Percentiles rank a stretch among this genome's conserved stretches.
Evolutionary conservation across 1,139 yeast species (phyloP).

Genomic region (Yamadazyma diospyri): DNA sequence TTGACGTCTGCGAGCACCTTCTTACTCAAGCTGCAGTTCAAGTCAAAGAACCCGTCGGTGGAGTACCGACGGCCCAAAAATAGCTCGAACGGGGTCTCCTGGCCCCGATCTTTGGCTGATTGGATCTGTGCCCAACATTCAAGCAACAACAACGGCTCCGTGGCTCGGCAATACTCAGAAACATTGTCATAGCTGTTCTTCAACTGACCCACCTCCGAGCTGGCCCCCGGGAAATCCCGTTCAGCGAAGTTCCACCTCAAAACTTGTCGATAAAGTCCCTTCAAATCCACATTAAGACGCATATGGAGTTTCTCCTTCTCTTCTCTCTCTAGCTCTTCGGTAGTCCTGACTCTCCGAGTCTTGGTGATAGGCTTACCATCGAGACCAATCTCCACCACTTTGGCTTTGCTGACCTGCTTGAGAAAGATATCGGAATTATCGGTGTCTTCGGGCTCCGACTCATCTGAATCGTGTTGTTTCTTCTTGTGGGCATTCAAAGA

Average conservation of each 20-base stretch:
- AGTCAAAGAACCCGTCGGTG: slow-evolving; percentile 85
- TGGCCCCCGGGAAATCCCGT: slow-evolving; percentile 56
- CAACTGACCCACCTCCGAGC: slow-evolving; percentile 30
- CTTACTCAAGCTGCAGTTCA: slow-evolving; percentile 71
- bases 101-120: slow-evolving; percentile 63
- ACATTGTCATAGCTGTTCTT: slow-evolving; percentile 51
- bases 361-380: slow-evolving; percentile 26
- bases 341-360: slow-evolving; percentile 15
- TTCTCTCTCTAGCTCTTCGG: slow-evolving; percentile 42
- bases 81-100: slow-evolving; percentile 63
- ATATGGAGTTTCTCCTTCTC: slow-evolving; percentile 79
- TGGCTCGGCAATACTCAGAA: slow-evolving; percentile 59
- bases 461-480: slow-evolving; percentile 26
- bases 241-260: slow-evolving; percentile 73
- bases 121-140: slow-evolving; percentile 95
- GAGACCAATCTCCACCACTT: slow-evolving; percentile 38
- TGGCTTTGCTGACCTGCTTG: slow-evolving; percentile 28
- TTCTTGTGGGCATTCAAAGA: slow-evolving; percentile 32
- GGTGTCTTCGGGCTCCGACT: slow-evolving; percentile 32
- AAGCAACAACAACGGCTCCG: slow-evolving; percentile 76
- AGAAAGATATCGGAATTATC: slow-evolving; percentile 43
- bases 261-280: slow-evolving; percentile 67
- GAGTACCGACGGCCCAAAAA: slow-evolving; percentile 76
- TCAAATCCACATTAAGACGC: slow-evolving; percentile 73
- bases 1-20: slow-evolving; percentile 48